A percentile compares a stretch with the other conserved stretches of the same genome.
These are phyloP conservation scores for Oidiodendron maius DNA, from an alignment of 495 filamentous ascomycete genomes.

Conservation along the genomic window DNA sequence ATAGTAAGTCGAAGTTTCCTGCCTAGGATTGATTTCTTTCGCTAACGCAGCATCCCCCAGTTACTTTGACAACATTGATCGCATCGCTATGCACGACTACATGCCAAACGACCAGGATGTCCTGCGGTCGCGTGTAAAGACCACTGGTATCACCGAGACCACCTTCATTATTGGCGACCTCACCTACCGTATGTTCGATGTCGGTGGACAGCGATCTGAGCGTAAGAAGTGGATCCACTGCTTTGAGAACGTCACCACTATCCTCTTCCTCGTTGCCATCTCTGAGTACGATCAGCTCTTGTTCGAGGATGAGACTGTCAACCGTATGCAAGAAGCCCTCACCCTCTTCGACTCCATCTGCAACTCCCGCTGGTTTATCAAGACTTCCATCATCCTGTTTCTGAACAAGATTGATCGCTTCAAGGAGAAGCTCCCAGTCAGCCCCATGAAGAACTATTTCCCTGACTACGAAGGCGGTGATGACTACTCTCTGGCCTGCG, in stretches of 20 bases:
- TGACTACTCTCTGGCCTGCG: slow-evolving; percentile 87
- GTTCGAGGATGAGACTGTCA: slow-evolving; percentile 91
- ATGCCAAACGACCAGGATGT: slow-evolving; percentile 98
- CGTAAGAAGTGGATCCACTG: slow-evolving; percentile 99
- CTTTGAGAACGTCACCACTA: slow-evolving; percentile 98
- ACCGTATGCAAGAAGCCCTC: slow-evolving; percentile 98
- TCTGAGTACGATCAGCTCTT: slow-evolving; percentile 98
- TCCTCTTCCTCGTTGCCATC: slow-evolving; percentile 97
- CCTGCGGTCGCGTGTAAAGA: slow-evolving; percentile 95
- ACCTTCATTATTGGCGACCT: slow-evolving; percentile 97
- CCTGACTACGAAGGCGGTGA: slow-evolving; percentile 95
- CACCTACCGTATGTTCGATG: slow-evolving; percentile 99
- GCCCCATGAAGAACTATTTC: slow-evolving; percentile 99
- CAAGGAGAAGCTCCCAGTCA: slow-evolving; percentile 98
- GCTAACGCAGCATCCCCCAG: slow-evolving; percentile 43
- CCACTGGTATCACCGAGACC: slow-evolving; percentile 98
- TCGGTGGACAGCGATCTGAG: slow-evolving; percentile 96
- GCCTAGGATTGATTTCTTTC: neutral
- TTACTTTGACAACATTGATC: slow-evolving; percentile 94
- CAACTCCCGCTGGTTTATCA: slow-evolving; percentile 99
- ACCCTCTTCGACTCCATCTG: slow-evolving; percentile 99
- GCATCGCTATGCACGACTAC: slow-evolving; percentile 88
- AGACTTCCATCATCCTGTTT: slow-evolving; percentile 98
- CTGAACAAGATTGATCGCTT: slow-evolving; percentile 99
- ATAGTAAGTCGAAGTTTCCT: slow-evolving; percentile 65